Evolutionary conservation across 495 filamentous ascomycete genomes (phyloP), one percentile per base, ranked within the genome.

Genomic region (Wilcoxina mikolae): DNA sequence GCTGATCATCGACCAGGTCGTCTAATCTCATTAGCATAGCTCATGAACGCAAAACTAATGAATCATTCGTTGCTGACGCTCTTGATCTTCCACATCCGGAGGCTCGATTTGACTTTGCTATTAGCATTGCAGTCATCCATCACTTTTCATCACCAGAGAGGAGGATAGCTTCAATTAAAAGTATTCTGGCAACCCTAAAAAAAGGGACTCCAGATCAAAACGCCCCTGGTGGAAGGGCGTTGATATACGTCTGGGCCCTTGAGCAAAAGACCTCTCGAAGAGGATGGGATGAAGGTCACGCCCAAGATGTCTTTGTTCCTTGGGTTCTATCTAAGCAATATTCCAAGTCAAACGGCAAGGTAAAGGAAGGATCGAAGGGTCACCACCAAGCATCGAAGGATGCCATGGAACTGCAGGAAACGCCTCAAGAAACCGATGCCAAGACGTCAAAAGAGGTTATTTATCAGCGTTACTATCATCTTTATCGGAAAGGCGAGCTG

Each of bases 191-290:
- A 51, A 79, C 79, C 46, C 72, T 94, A 56, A 69, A 66, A 17
- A 51, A 66, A 20, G 65, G 62, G 18, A 55, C 54, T 17, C 47
- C 58, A 29, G 62, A 60, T 29, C 72, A 63, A 35, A n/a, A n/a
- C n/a, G n/a, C n/a, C n/a, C n/a, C n/a, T n/a, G 70, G 72, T 10
- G 86, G 87, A 11, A 80, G 74, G 65, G 79, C 84, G 17, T 68
- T 98, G 56, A 74, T 95, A 23, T 94, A 90, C 66, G 91, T 90
- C n/a, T 98, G 91, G 91, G 91, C 91, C 2, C 74, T 98, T 23
- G 91, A 98, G 71, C 91, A 98, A 68, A 83, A 84, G 67, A 71
- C 70, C 56, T 95, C 88, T 66, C 82, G 93, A 53, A 73, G 91
- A 61, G 91, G 91, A 18, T 98, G 90, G 91, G 83, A 86, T 58